phyloP scores from a whole-genome alignment of 1,139 yeast genomes.

The Candida tetrigidarum region DNA sequence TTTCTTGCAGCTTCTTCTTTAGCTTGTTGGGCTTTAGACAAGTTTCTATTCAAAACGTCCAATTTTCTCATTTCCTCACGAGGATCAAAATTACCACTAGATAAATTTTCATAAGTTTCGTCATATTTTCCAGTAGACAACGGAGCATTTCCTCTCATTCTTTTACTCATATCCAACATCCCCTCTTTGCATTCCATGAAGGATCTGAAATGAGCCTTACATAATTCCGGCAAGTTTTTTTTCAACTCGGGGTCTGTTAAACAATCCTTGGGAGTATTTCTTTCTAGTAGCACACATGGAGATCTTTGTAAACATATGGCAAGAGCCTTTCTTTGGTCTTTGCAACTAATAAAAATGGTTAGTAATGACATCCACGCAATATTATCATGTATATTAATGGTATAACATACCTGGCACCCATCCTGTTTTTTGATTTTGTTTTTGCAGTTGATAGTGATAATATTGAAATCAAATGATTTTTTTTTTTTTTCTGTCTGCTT shows the following conservation, averaged over 20 bases:
- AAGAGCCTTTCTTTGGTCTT: slow-evolving; percentile 89
- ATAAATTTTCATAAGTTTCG: slow-evolving; percentile 78
- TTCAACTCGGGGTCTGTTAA: slow-evolving; percentile 78
- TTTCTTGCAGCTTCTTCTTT: slow-evolving; percentile 23
- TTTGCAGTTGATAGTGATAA: neutral
- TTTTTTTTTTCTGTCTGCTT: neutral
- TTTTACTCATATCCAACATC: slow-evolving; percentile 83
- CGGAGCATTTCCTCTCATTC: slow-evolving; percentile 95
- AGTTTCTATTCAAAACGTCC: slow-evolving; percentile 55
- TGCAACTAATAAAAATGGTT: slow-evolving; percentile 63
- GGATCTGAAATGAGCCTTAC: slow-evolving; percentile 82
- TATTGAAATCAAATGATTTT: slow-evolving; percentile 2
- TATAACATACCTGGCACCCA: slow-evolving; percentile 43
- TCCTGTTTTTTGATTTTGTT: neutral
- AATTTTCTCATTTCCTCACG: slow-evolving; percentile 76
- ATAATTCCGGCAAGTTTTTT: slow-evolving; percentile 81
- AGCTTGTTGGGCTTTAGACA: slow-evolving; percentile 35
- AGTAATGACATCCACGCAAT: no score
- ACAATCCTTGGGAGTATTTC: slow-evolving; percentile 91
- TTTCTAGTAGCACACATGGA: slow-evolving; percentile 90
- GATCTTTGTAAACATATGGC: slow-evolving; percentile 96
- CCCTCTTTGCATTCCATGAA: slow-evolving; percentile 90
- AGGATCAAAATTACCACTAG: slow-evolving; percentile 81
- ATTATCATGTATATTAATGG: no score
- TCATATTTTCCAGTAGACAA: slow-evolving; percentile 91